Evolutionary conservation across 2,329 filamentous ascomycete species (phyloP).

Genomic region (Pseudogymnoascus sp.): DNA sequence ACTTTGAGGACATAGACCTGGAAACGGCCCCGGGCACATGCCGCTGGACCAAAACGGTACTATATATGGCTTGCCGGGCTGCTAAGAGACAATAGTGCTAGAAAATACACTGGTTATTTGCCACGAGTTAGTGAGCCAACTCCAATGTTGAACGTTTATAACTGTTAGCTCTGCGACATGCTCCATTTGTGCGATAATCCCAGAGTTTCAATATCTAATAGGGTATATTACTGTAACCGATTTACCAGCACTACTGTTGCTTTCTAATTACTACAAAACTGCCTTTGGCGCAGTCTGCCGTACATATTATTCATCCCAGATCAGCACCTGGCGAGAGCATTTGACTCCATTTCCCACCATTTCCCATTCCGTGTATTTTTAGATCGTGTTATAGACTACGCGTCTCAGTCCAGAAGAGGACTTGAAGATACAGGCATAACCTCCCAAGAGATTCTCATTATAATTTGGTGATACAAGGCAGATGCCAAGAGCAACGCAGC

Average conservation of each 20-base stretch:
- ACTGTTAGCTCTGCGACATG: neutral
- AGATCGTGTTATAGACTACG: neutral
- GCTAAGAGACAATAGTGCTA: neutral
- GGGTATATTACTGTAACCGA: neutral
- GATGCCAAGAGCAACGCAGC: neutral
- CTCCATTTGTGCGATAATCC: neutral
- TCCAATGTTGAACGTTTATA: neutral
- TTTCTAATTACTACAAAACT: neutral
- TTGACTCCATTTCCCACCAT: neutral
- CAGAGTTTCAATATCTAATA: neutral
- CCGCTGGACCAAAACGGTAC: neutral
- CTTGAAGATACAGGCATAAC: neutral
- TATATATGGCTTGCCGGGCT: neutral
- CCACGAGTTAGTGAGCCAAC: neutral
- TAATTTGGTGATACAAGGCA: neutral
- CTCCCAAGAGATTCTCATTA: neutral
- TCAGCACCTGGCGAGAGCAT: neutral
- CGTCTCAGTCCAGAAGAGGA: neutral
- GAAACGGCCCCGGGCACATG: conserved; percentile 12
- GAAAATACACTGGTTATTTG: neutral
- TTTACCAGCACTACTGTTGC: neutral
- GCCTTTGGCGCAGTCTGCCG: neutral
- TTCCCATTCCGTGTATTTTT: neutral
- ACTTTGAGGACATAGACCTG: conserved; percentile 34
- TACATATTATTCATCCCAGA: neutral